A percentile compares a stretch with the other conserved stretches of the same genome.
These are phyloP conservation scores for Coemansia aciculifera DNA, from an alignment of 192 early-diverging fungal genomes.

Conservation along the genomic window DNA sequence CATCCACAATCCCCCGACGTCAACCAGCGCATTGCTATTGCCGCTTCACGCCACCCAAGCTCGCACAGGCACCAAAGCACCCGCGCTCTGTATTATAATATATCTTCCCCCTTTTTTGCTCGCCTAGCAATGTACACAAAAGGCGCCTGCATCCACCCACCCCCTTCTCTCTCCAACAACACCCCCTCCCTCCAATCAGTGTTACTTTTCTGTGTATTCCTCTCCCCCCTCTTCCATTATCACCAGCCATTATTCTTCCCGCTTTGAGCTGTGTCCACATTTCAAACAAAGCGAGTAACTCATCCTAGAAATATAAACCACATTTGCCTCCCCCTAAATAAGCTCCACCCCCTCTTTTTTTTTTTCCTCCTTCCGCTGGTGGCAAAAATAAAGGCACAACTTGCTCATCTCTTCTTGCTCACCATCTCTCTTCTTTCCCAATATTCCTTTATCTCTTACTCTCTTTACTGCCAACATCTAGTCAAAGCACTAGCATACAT, in stretches of 20 bases:
- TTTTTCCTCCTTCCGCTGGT: slow-evolving; percentile 4
- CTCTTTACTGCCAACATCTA: neutral
- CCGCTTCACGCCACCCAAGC: neutral
- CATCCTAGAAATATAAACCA: slow-evolving; percentile 28
- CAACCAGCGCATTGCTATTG: neutral
- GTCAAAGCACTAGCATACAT: neutral
- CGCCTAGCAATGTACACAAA: neutral
- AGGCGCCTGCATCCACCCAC: slow-evolving; percentile 11
- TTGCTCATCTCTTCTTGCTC: slow-evolving; percentile 9
- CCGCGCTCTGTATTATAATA: slow-evolving; percentile 22
- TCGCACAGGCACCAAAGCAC: slow-evolving; percentile 7
- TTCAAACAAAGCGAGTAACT: slow-evolving; percentile 15
- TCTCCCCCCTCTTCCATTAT: slow-evolving; percentile 33
- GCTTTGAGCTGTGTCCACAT: slow-evolving; percentile 8
- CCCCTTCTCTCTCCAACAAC: slow-evolving; percentile 23
- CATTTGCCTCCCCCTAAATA: slow-evolving; percentile 22
- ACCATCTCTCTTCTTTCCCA: neutral
- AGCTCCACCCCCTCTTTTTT: slow-evolving; percentile 15
- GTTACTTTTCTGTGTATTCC: slow-evolving; percentile 34
- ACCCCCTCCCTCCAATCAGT: slow-evolving; percentile 32
- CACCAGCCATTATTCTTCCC: slow-evolving; percentile 25
- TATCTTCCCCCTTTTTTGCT: neutral
- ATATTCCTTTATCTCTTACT: neutral
- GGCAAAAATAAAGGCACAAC: slow-evolving; percentile 14
- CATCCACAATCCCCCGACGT: slow-evolving; percentile 2